Evolutionary conservation across 2,329 filamentous ascomycete species (phyloP).

Genomic region (Fusarium setosum): DNA sequence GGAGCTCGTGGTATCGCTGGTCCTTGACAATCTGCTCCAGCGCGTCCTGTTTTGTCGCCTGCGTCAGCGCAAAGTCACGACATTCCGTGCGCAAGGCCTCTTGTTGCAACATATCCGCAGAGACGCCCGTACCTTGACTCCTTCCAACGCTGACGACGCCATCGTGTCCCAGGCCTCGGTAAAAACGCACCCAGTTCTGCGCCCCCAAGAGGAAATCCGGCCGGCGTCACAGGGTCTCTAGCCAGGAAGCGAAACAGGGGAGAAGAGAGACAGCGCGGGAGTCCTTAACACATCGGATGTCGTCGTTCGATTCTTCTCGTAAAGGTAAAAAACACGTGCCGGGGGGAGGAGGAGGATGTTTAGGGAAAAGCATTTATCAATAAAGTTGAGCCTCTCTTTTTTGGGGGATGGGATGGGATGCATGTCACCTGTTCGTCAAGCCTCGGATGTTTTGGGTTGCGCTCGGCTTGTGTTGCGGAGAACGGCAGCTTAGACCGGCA

Average conservation of each 20-base stretch:
- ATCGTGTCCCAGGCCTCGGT: constrained; percentile 41
- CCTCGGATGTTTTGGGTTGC: constrained; percentile 33
- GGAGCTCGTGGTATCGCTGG: constrained; percentile 84
- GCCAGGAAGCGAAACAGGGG: not conserved
- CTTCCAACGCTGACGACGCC: constrained; percentile 44
- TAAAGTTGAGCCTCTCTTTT: constrained; percentile 21
- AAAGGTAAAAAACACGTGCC: constrained; percentile 8
- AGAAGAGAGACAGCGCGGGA: constrained; percentile 3
- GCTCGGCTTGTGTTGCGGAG: constrained; percentile 39
- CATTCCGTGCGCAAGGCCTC: not conserved
- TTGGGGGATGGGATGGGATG: constrained; percentile 5
- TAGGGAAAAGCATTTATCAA: constrained; percentile 19
- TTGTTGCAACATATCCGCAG: not conserved
- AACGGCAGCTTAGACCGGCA: constrained; percentile 17
- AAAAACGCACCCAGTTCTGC: constrained; percentile 13
- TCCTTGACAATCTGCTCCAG: constrained; percentile 84
- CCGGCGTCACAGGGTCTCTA: constrained; percentile 19
- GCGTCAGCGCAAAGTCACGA: constrained; percentile 19
- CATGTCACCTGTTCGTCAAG: constrained; percentile 34
- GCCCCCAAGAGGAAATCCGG: not conserved
- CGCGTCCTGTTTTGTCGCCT: constrained; percentile 61
- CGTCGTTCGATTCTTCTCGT: constrained; percentile 16
- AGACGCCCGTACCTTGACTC: constrained; percentile 42
- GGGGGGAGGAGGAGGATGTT: not conserved
- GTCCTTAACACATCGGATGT: constrained; percentile 27